Conservation (phyloP, 768 basidiomycete species). For the Leucocoprinus birnbaumii region DNA sequence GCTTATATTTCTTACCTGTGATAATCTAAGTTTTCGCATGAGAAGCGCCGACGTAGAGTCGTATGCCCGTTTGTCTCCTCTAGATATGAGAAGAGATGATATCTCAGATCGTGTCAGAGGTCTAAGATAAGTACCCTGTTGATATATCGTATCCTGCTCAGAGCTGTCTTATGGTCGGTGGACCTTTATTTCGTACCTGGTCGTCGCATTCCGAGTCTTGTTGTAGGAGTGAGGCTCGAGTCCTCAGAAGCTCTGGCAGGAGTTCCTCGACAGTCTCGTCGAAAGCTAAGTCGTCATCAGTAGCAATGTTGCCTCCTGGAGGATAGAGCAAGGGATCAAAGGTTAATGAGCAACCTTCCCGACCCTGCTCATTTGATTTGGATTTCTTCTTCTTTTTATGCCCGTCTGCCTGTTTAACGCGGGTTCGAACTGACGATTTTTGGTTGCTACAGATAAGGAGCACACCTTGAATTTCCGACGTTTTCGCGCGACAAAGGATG, state of each 20-base stretch:
- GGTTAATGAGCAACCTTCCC: background rate
- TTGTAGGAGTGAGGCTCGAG: slow-evolving; percentile 20
- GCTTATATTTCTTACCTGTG: background rate
- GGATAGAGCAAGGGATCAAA: slow-evolving; percentile 19
- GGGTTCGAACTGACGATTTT: too few species aligned
- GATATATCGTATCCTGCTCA: slow-evolving; percentile 9
- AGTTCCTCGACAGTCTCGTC: slow-evolving; percentile 28
- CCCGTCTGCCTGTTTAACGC: background rate
- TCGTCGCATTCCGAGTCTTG: slow-evolving; percentile 20
- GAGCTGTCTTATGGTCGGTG: background rate
- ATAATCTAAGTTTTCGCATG: slow-evolving; percentile 43
- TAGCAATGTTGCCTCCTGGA: slow-evolving; percentile 14
- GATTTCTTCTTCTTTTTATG: background rate
- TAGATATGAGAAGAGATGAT: slow-evolving; percentile 27
- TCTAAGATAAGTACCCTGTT: slow-evolving; percentile 33
- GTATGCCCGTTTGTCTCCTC: slow-evolving; percentile 14
- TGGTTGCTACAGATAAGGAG: background rate
- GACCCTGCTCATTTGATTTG: background rate
- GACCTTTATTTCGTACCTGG: slow-evolving; percentile 15
- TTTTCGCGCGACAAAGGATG: background rate
- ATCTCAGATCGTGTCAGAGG: slow-evolving; percentile 41
- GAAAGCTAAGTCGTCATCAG: slow-evolving; percentile 21
- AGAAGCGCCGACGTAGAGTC: slow-evolving; percentile 25
- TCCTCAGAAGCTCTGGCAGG: slow-evolving; percentile 24
- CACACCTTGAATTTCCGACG: slow-evolving; percentile 8